Percentiles rank a stretch among this genome's conserved stretches.
phyloP scores from a whole-genome alignment of 345 rosid genomes.

The Syzygium grande region DNA sequence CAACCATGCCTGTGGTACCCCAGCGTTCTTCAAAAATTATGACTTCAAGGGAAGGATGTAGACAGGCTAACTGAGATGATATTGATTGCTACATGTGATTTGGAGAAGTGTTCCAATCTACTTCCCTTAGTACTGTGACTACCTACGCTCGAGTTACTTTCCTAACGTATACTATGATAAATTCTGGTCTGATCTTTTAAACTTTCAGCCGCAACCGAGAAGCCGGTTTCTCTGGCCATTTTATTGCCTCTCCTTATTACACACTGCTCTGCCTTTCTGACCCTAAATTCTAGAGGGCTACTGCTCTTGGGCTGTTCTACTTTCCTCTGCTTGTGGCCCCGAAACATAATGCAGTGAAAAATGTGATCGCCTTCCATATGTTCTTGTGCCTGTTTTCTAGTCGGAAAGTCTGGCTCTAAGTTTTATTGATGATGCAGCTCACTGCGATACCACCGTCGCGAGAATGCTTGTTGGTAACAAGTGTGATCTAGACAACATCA shows the following conservation, averaged over 20 bases:
- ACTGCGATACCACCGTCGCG: slow-evolving; percentile 66
- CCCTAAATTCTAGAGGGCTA: neutral
- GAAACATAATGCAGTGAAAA: neutral
- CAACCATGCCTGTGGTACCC: neutral
- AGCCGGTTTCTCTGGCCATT: neutral
- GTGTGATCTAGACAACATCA: slow-evolving; percentile 69
- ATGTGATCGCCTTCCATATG: neutral
- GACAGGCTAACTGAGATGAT: neutral
- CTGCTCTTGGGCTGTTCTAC: neutral
- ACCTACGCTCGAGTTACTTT: neutral
- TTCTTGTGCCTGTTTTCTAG: neutral
- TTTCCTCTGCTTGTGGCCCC: neutral
- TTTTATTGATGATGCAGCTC: slow-evolving; percentile 35
- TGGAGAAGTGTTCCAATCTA: neutral
- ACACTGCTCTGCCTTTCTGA: neutral
- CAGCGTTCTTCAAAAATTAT: neutral
- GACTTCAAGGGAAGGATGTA: neutral
- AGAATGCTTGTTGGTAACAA: slow-evolving; percentile 96
- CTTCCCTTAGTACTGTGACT: neutral
- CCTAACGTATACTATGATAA: neutral
- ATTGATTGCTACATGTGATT: neutral
- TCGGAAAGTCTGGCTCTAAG: neutral
- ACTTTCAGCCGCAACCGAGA: neutral
- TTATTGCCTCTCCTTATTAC: neutral
- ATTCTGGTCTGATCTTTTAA: neutral